Base-by-base conservation (phyloP, 2,329 filamentous ascomycete species). In the Colletotrichum tanaceti region DNA sequence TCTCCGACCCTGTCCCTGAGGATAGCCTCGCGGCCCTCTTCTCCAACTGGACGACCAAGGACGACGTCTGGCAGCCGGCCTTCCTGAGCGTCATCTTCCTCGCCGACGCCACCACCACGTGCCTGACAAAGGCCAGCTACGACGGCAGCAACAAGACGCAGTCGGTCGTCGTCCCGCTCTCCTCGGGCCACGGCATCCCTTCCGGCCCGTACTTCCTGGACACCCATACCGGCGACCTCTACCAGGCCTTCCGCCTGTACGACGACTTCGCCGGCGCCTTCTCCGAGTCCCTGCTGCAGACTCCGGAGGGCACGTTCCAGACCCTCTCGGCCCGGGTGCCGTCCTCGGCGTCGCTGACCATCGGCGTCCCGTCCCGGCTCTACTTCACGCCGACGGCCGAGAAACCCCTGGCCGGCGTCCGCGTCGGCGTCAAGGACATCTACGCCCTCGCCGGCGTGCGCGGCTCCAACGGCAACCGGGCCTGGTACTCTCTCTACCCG, bases 381-480 rank as follows among this genome's bases (percentile, higher is more conserved):
- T 90, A 90, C 77, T 88, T 81, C 76, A 84, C 81, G 2, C 83
- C 81, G 53, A 86, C 84, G 0, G 73, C 76, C 0, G 79, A 82
- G n/a, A 84, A 87, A 73, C 88, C 88, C 0, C 79, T 91, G 0
- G 85, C 87, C 5, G 89, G 89, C 20, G 83, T 89, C 4, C 83
- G 89, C 20, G 75, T 91, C 0, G 88, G 84, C 0, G 81, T 91
- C 63, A 91, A 91, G 74, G 89, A 91, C 71, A 87, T 90, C 54
- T 88, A 83, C 72, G 81, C 89, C 70, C 76, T 90, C 46, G 81
- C 71, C 1, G 89, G 89, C 2, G 74, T 89, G 2, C 81, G 81
- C 43, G 88, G 84, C 0, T 80, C 81, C 16, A 82, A 83, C 60
- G 87, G 87, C 2, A 89, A 86, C 66, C 79, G 86, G 44, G 87